Evolutionary conservation across 306 rosid genomes (phyloP), one percentile per base, ranked within the genome.

Genomic region (Castanea sativa): DNA sequence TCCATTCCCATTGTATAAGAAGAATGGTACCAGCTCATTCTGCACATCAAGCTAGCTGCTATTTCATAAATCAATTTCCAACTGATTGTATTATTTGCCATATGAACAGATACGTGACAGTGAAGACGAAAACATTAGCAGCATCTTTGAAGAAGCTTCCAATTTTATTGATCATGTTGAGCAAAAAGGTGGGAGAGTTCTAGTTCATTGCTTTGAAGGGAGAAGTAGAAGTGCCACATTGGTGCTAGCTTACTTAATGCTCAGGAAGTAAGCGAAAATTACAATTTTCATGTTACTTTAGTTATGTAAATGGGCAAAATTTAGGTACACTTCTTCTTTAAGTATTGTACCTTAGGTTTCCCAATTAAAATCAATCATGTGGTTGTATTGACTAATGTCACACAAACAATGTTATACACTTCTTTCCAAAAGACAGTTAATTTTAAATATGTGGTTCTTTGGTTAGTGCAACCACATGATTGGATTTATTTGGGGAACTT

Each of bases 201-300:
- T 95, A 61, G 99, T 95, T 63, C 99, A 95, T 79, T 95, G 99
- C 89, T 95, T 95, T 80, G 99, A 95, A 79, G 99, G 99, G 59
- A 95, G 69, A 85, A 95, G 99, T 86, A 87, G 99, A 89, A 95
- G 99, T 81, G 98, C 90, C 56, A 90, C 97, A 1, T 68, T 91
- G 77, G 97, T 95, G 81, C 89, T 95, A 73, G 99, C 99, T 32
- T 93, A 91, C 94, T 87, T 93, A 33, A 93, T 95, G 94, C 92
- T 93, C 83, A 89, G 89, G 74, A 95, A 95, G 99, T 93, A 90
- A 88, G 97, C 85, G 78, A 74, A 79, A 78, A 70, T 18, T 81
- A 73, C 45, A 70, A 69, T 72, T 27, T 21, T 13, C 65, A 59
- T 73, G 71, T 57, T 63, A 56, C 52, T 35, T 25, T 49, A 20